Percentiles rank a stretch among this genome's conserved stretches.
Conservation (phyloP, 495 filamentous ascomycete genomes). For the Tuber microsphaerosporum region DNA sequence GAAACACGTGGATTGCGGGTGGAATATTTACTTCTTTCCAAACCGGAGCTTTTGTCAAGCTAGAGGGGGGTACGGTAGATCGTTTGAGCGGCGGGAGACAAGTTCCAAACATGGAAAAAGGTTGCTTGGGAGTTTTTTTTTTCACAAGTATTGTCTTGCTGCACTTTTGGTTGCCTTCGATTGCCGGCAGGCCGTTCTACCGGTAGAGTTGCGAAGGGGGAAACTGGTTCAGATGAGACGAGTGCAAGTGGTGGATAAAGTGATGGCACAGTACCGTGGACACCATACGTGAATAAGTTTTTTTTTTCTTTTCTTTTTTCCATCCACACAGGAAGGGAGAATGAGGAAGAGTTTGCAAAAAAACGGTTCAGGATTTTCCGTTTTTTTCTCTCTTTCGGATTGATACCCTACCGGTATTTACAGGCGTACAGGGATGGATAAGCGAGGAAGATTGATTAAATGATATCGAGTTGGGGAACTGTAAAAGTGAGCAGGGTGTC, state of each 20-base stretch:
- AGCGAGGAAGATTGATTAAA: slow-evolving; percentile 17
- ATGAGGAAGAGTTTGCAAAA: not conserved
- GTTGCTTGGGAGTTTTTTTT: not conserved
- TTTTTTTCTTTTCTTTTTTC: not conserved
- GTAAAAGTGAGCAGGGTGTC: not conserved
- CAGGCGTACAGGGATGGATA: slow-evolving; percentile 10
- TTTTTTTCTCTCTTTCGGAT: not conserved
- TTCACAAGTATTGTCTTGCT: not conserved
- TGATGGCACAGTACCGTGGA: not conserved
- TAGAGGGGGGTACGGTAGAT: not conserved
- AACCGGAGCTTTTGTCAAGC: not conserved
- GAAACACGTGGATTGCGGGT: not conserved
- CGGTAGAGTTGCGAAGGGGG: not conserved
- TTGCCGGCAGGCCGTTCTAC: not conserved
- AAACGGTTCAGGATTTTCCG: not conserved
- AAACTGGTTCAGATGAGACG: not conserved
- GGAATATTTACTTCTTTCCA: not conserved
- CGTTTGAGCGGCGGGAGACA: not conserved
- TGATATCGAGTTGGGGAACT: not conserved
- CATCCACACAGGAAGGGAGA: not conserved
- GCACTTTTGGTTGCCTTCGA: not conserved
- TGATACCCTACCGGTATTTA: slow-evolving; percentile 17
- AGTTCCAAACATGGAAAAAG: not conserved
- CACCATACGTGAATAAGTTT: not conserved
- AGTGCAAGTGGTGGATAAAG: not conserved